phyloP scores from a whole-genome alignment of 495 filamentous ascomycete genomes.

The Parathielavia hyrcaniae region DNA sequence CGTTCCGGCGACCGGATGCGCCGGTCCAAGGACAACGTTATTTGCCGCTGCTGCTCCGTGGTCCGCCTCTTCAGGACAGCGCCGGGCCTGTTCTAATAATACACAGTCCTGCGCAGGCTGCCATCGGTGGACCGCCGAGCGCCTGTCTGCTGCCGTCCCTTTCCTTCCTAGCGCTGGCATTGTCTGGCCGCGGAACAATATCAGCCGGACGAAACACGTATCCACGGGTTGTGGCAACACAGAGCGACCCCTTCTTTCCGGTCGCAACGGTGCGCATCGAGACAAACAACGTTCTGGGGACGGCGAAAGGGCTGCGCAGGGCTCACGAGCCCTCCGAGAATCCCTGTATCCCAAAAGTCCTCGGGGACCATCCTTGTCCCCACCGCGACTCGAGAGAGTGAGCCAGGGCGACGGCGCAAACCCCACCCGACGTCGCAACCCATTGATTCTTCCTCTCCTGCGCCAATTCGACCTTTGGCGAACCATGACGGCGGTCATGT shows the following conservation, averaged over 20 bases:
- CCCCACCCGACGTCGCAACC: conserved; percentile 12
- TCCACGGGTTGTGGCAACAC: conserved; percentile 4
- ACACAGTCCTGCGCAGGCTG: conserved; percentile 5
- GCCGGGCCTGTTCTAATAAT: conserved; percentile 6
- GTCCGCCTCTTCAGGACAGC: conserved; percentile 6
- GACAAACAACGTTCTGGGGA: not conserved
- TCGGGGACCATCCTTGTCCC: not conserved
- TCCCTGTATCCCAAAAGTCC: not conserved
- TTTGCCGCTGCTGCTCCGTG: not conserved
- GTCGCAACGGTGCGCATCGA: not conserved
- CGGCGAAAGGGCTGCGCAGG: not conserved
- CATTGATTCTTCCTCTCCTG: conserved; percentile 12
- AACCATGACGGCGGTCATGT: conserved; percentile 53
- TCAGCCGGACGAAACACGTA: conserved; percentile 5
- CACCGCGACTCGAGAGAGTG: not conserved
- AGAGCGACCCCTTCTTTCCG: not conserved
- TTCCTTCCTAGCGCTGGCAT: not conserved
- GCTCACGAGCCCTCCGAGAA: not conserved
- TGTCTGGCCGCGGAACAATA: conserved; percentile 3
- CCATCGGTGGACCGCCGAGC: not conserved
- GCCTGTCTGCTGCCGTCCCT: not conserved
- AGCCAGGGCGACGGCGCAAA: conserved; percentile 9
- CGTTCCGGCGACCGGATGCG: not conserved
- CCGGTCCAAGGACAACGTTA: not conserved
- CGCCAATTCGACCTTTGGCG: not conserved